Conservation (phyloP, 1,284 basidiomycete species). For the Leucoagaricus sp. region DNA sequence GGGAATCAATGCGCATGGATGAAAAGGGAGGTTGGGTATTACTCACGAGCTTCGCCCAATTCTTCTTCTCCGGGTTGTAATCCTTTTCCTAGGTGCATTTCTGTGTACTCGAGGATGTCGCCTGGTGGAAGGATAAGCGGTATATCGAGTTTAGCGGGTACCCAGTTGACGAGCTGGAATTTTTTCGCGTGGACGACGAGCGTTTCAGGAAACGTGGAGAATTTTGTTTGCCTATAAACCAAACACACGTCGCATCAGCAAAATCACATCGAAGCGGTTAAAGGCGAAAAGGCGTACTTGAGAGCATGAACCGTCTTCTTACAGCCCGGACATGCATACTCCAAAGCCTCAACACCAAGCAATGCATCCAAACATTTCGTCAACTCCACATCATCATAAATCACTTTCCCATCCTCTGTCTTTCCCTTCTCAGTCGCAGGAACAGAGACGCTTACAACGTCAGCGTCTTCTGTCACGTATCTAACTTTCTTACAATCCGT, state of each 20-base stretch:
- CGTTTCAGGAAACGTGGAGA: constrained; percentile 88
- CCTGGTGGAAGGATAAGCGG: constrained; percentile 75
- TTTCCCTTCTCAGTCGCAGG: constrained; percentile 58
- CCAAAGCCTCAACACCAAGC: constrained; percentile 71
- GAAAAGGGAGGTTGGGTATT: no score
- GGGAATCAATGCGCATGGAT: no score
- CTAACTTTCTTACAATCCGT: constrained; percentile 83
- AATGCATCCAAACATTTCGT: constrained; percentile 69
- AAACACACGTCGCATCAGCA: neutral
- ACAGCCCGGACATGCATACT: constrained; percentile 60
- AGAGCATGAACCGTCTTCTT: constrained; percentile 42
- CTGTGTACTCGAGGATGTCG: constrained; percentile 61
- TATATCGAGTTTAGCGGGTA: constrained; percentile 93
- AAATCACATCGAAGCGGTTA: neutral
- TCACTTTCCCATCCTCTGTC: constrained; percentile 61
- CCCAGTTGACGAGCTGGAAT: constrained; percentile 97
- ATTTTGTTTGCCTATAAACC: constrained; percentile 60
- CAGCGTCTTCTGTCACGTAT: constrained; percentile 80
- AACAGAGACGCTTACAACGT: constrained; percentile 81
- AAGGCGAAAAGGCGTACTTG: constrained; percentile 34
- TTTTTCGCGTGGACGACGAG: constrained; percentile 92
- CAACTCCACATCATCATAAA: constrained; percentile 75
- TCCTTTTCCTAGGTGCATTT: constrained; percentile 73
- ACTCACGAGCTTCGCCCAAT: constrained; percentile 54
- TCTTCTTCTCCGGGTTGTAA: constrained; percentile 75